Conservation (phyloP, 108 stramenopile genomes). For the Pseudonitzschia delicatissima region DNA sequence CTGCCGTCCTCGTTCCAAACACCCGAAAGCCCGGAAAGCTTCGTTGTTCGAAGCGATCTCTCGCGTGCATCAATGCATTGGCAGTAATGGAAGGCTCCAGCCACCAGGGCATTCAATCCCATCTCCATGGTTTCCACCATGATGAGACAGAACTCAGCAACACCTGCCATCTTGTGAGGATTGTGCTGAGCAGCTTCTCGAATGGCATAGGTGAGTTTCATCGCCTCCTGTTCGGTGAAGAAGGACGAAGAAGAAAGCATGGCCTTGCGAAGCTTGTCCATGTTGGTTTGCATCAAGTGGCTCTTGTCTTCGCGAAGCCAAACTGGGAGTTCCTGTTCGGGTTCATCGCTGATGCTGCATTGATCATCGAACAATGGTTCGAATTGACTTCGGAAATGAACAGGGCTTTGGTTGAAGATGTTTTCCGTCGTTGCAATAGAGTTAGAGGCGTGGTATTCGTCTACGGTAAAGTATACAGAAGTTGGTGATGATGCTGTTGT, state of each 20-base stretch:
- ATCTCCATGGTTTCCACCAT: conserved; percentile 79
- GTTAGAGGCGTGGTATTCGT: conserved; percentile 12
- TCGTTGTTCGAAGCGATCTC: not conserved
- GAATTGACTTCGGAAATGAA: not conserved
- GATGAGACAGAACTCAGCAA: conserved; percentile 68
- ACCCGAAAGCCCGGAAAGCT: not conserved
- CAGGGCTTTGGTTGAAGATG: conserved; percentile 8
- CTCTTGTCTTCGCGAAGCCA: conserved; percentile 36
- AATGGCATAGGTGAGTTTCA: conserved; percentile 53
- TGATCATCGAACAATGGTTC: not conserved
- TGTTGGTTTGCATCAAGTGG: conserved; percentile 25
- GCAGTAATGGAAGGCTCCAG: conserved; percentile 69
- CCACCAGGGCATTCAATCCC: conserved; percentile 60
- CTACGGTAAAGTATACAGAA: conserved; percentile 14
- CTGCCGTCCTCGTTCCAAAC: conserved; percentile 8
- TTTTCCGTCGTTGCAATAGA: not conserved
- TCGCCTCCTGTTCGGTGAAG: conserved; percentile 42
- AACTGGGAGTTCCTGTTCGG: conserved; percentile 16
- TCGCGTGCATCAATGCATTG: conserved; percentile 46
- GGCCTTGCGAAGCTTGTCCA: conserved; percentile 25
- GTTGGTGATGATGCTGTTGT: not conserved
- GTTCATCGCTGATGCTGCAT: not conserved
- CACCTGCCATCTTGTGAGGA: conserved; percentile 60
- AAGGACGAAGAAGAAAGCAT: conserved; percentile 36
- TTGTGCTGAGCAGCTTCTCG: conserved; percentile 50